These are phyloP conservation scores for Linnemannia exigua DNA, from an alignment of 192 early-diverging fungal species.

Conservation along the genomic window DNA sequence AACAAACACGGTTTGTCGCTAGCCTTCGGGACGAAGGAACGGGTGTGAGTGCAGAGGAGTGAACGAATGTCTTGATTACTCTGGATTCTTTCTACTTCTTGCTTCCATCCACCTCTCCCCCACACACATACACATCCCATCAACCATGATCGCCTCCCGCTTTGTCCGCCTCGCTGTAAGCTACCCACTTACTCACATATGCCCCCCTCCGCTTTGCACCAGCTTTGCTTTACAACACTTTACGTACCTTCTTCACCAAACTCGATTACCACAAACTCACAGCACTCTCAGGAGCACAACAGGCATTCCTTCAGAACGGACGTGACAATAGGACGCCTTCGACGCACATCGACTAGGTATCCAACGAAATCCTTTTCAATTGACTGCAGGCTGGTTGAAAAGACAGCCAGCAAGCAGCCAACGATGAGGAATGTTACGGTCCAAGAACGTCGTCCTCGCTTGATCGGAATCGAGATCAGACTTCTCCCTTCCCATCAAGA, in stretches of 20 bases:
- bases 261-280: neutral
- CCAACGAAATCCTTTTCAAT: neutral
- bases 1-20: neutral
- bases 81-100: neutral
- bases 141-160: constrained; percentile 39
- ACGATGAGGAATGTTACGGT: neutral
- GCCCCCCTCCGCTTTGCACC: neutral
- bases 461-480: neutral
- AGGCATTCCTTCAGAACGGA: neutral
- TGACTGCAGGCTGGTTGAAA: neutral
- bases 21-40: constrained; percentile 1
- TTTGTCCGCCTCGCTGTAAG: constrained; percentile 46
- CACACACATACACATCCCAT: neutral
- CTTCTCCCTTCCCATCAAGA: neutral
- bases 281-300: neutral
- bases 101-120: neutral
- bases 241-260: neutral
- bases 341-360: neutral
- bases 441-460: neutral
- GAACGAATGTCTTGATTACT: neutral
- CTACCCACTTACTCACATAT: neutral
- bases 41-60: neutral
- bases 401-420: neutral
- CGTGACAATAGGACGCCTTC: neutral
- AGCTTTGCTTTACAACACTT: neutral